phyloP scores from a whole-genome alignment of 1,284 basidiomycete species.

The Kalmanozyma brasiliensis region DNA sequence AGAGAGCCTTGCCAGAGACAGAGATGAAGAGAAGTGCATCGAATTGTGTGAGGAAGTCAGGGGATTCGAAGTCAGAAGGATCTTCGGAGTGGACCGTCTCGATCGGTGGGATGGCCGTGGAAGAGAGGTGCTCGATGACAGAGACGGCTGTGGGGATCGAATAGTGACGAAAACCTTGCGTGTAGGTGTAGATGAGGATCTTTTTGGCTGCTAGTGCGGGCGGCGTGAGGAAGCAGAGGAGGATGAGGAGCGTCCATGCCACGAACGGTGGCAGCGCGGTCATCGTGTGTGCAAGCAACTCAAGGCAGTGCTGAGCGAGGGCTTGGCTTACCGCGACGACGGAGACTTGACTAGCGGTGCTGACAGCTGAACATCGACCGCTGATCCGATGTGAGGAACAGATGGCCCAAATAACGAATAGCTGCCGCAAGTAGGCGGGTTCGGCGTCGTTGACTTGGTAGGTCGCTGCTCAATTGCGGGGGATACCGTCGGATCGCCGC shows the following conservation, averaged over 20 bases:
- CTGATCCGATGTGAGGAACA: no score
- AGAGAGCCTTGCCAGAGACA: slow-evolving; percentile 52
- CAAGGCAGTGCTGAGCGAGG: no score
- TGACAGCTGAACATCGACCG: no score
- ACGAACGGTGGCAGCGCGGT: slow-evolving; percentile 9
- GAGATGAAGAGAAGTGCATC: slow-evolving; percentile 60
- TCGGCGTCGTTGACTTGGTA: no score
- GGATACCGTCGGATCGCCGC: no score
- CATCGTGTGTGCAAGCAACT: no score
- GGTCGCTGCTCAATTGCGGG: no score
- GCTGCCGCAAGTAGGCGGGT: no score
- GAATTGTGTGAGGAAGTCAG: slow-evolving; percentile 49
- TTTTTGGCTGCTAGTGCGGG: slow-evolving; percentile 43
- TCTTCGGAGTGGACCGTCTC: slow-evolving; percentile 49
- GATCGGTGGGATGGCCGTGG: slow-evolving; percentile 34
- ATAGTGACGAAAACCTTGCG: slow-evolving; percentile 53
- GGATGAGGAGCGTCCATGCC: slow-evolving; percentile 9
- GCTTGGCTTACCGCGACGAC: no score
- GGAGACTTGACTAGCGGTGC: no score
- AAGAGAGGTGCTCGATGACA: slow-evolving; percentile 45
- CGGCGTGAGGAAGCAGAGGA: slow-evolving; percentile 18
- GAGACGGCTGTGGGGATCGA: slow-evolving; percentile 52
- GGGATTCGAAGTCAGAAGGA: slow-evolving; percentile 45
- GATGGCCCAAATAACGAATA: no score
- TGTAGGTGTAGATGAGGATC: slow-evolving; percentile 54